These are phyloP conservation scores for Craterostigma plantagineum DNA, from an alignment of 257 asterid species.

Conservation along the genomic window DNA sequence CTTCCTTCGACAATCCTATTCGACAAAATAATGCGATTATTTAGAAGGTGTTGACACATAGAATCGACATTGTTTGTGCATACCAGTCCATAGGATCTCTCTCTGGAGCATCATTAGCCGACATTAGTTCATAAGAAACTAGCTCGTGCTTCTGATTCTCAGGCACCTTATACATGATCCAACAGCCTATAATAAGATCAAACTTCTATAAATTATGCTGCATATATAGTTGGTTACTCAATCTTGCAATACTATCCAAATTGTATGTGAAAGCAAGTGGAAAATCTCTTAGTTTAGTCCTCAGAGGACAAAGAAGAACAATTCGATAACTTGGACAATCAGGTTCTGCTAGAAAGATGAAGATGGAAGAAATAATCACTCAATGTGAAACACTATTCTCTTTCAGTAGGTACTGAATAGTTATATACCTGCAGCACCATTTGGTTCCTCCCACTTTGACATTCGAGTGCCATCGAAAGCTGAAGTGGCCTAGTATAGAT, in stretches of 20 bases:
- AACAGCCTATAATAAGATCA: slow-evolving; percentile 59
- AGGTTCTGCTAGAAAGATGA: too few relatives aligned
- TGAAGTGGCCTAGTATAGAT: slow-evolving; percentile 44
- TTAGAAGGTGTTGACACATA: not conserved
- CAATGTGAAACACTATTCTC: not conserved
- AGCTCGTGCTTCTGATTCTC: slow-evolving; percentile 43
- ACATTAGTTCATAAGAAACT: slow-evolving; percentile 77
- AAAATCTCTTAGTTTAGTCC: too few relatives aligned
- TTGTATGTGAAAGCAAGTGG: too few relatives aligned
- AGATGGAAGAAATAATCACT: too few relatives aligned
- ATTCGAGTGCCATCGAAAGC: slow-evolving; percentile 97
- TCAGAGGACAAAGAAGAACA: too few relatives aligned
- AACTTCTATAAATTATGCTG: not conserved
- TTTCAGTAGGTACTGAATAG: not conserved
- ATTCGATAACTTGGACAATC: too few relatives aligned
- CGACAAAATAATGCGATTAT: not conserved
- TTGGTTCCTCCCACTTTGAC: slow-evolving; percentile 99
- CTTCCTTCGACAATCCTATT: slow-evolving; percentile 83
- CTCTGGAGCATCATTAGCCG: slow-evolving; percentile 91
- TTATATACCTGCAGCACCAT: slow-evolving; percentile 82
- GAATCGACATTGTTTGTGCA: not conserved
- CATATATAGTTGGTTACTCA: too few relatives aligned
- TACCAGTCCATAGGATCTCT: slow-evolving; percentile 95
- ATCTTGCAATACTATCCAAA: too few relatives aligned
- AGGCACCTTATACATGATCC: slow-evolving; percentile 52